phyloP scores from a whole-genome alignment of 2,329 filamentous ascomycete genomes.

The Pyrenochaeta sp. region DNA sequence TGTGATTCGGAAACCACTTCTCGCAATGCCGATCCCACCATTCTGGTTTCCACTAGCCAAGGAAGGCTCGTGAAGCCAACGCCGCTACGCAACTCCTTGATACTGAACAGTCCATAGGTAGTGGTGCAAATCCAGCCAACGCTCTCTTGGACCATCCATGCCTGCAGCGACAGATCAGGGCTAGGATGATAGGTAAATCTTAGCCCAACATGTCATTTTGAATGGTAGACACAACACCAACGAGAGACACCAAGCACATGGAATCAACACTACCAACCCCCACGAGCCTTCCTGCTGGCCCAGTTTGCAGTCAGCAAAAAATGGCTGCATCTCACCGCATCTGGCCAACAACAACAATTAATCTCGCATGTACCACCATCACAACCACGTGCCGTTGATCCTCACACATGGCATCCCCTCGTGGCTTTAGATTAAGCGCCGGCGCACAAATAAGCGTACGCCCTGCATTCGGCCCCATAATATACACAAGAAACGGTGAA shows the following conservation, averaged over 20 bases:
- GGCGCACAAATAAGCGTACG: conserved; percentile 9
- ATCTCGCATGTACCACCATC: conserved; percentile 3
- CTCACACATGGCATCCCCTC: conserved; percentile 1
- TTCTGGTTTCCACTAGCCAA: not conserved
- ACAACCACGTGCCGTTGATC: conserved; percentile 1
- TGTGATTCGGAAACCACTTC: not conserved
- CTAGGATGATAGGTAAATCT: no score
- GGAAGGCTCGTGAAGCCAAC: not conserved
- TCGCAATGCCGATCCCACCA: not conserved
- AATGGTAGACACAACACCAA: not conserved
- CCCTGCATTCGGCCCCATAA: conserved; percentile 17
- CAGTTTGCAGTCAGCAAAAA: not conserved
- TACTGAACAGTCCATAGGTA: no score
- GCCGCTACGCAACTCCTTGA: not conserved
- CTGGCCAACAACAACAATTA: not conserved
- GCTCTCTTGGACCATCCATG: no score
- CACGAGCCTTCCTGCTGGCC: not conserved
- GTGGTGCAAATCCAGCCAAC: no score
- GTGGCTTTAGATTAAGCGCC: conserved; percentile 22
- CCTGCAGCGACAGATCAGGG: no score
- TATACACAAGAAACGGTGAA: conserved; percentile 3
- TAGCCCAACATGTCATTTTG: no score
- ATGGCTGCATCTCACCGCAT: not conserved
- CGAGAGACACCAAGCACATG: not conserved
- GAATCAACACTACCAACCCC: not conserved